A percentile compares a stretch with the other conserved stretches of the same genome.
These are phyloP conservation scores for Gossypium arboreum DNA, from an alignment of 345 rosid species.

Conservation along the genomic window DNA sequence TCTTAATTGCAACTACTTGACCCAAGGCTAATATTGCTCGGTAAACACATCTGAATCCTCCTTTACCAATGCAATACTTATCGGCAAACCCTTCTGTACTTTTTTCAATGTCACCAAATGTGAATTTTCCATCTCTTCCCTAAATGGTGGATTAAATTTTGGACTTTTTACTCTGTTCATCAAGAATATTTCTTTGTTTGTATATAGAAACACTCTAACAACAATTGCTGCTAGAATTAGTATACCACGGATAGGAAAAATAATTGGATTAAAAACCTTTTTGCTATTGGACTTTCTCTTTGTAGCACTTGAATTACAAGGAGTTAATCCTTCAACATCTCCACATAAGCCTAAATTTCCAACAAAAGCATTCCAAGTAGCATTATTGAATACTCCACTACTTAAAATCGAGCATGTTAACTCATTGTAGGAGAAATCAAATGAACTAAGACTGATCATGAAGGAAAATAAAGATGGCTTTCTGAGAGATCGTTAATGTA, in stretches of 20 bases:
- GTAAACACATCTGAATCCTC: background rate
- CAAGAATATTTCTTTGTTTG: background rate
- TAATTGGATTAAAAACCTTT: background rate
- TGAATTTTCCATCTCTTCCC: background rate
- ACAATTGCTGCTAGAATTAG: background rate
- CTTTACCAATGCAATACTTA: background rate
- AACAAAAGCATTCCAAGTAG: constrained; percentile 28
- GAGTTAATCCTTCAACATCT: constrained; percentile 32
- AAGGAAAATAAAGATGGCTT: constrained; percentile 35
- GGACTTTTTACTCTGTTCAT: background rate
- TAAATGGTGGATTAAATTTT: background rate
- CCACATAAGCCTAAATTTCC: constrained; percentile 60
- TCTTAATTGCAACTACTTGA: background rate
- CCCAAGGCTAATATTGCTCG: background rate
- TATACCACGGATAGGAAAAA: background rate
- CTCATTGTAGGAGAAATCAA: constrained; percentile 51
- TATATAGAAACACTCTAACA: background rate
- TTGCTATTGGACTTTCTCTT: background rate
- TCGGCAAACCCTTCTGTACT: background rate
- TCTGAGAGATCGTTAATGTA: constrained; percentile 49
- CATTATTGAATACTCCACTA: constrained; percentile 33
- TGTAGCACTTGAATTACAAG: constrained; percentile 22
- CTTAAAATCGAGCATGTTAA: constrained; percentile 43
- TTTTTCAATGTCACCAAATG: constrained; percentile 1
- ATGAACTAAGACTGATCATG: constrained; percentile 37